Evolutionary conservation across 2,329 filamentous ascomycete genomes (phyloP), one percentile per base, ranked within the genome.

Genomic region (Talaromyces islandicus): DNA sequence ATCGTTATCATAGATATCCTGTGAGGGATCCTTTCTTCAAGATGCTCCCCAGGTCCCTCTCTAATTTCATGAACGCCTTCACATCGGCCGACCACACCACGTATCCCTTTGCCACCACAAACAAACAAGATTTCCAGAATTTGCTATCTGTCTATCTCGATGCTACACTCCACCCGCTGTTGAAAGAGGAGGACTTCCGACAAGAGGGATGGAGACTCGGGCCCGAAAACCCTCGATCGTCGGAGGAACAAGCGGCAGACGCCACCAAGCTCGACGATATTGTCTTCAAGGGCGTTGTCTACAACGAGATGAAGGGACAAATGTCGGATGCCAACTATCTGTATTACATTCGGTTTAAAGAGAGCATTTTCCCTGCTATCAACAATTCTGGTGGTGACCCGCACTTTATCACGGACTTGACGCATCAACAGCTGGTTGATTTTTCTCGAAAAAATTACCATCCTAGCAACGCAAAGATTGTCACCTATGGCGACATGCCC

Each of bases 241-340:
- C 83, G 58, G 78, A 78, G 60, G 64, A 77, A 64, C 67, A 77
- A 60, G 63, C 76, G 67, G 68, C 79, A 72, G 68, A 73, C 64
- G 82, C 86, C 59, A 84, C 86, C 70, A 85, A 86, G 64, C 78
- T 96, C 43, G 73, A 75, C 21, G 76, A 78, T 54, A 73, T 78
- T 50, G 90, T 96, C 0, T 97, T 97, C 82, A 97, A 97, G 78
- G 93, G 93, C 27, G 94, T 97, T 1, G 93, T 97, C 0, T 97
- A 97, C 78, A 99, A 99, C 70, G 94, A 99, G 78, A 99, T 99
- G 94, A 99, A 99, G 78, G 94, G 94, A 0, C 92, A 97, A 71
- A 96, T 97, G 88, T 97, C 94, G 2, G 94, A 99, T 73, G 92
- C 93, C 7, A 91, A 91, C 66, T 99, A 99, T 69, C 80, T 97